Base-by-base conservation (phyloP, 2,329 filamentous ascomycete species). In the Monilinia fructicola region DNA sequence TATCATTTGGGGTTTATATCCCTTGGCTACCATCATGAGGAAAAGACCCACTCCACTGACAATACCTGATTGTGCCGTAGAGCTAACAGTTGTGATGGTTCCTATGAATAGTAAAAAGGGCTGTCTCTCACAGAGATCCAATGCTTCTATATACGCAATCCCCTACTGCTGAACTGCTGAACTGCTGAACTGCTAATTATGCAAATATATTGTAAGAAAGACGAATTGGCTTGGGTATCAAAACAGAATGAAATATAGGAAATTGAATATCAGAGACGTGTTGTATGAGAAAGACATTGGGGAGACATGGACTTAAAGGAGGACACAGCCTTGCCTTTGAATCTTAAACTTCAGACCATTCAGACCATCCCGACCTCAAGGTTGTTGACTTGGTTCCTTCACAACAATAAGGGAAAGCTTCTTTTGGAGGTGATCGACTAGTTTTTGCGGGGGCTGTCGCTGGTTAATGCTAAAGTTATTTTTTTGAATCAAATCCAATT, bases 41-140 rank as follows among this genome's bases (percentile, higher is more conserved):
- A 28, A 52, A 40, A 50, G 11, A 35, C 31, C 16, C 44, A 10
- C 52, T 42, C 44, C 35, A 42, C 18, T 28, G 44, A 38, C 54
- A 65, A 65, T 65, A 52, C 46, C 54, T 44, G 63, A 60, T 65
- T 60, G 63, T 50, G 31, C 44, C 23, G 53, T 50, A 59, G 26
- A 48, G 21, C 21, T 46, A 11, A 48, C 21, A 18, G 42, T 59
- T 12, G 40, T 44, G 55, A 35, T 31, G 4, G 10, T n/a, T 55
- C 26, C 23, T 59, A 59, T 35, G 42, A 35, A 59, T 6, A 23
- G 42, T 35, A 59, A 31, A 59, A 28, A 59, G 11, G 26, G 18
- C 48, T 23, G 56, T 48, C 21, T 48, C 42, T 48, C 56, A 59
- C 56, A 59, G 28, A 59, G 56, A 46, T 48, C 16, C 26, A 59